Percentiles rank a stretch among this genome's conserved stretches.
phyloP scores from a whole-genome alignment of 768 basidiomycete species.

The Boletus insuetus region DNA sequence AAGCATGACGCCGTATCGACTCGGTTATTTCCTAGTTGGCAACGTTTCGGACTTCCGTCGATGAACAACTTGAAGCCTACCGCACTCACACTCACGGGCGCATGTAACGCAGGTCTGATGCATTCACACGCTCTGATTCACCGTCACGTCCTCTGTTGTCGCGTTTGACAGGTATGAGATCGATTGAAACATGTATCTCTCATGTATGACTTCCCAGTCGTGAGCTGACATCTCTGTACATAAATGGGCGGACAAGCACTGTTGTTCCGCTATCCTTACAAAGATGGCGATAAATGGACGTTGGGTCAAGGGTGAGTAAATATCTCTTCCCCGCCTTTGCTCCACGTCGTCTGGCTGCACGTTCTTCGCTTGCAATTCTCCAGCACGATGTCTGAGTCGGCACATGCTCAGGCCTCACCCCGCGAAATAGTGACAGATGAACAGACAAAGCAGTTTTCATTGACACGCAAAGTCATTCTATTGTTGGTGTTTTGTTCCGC shows the following conservation, averaged over 20 bases:
- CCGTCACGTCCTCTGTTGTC: neutral
- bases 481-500: constrained; percentile 40
- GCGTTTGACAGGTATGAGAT: neutral
- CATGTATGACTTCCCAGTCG: neutral
- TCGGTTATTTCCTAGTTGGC: neutral
- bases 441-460: constrained; percentile 15
- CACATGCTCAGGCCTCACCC: neutral
- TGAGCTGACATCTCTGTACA: neutral
- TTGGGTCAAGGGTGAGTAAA: neutral
- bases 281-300: neutral
- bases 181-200: neutral
- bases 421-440: neutral
- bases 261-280: neutral
- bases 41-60: neutral
- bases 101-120: neutral
- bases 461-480: constrained; percentile 28
- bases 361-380: neutral
- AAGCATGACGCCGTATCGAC: neutral
- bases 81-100: neutral
- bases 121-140: neutral
- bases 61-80: no score
- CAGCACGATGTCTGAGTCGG: constrained; percentile 11
- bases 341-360: neutral
- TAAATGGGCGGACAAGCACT: neutral
- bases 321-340: neutral